Evolutionary conservation across 2,329 filamentous ascomycete genomes (phyloP).

Genomic region (Ophiostoma piceae): DNA sequence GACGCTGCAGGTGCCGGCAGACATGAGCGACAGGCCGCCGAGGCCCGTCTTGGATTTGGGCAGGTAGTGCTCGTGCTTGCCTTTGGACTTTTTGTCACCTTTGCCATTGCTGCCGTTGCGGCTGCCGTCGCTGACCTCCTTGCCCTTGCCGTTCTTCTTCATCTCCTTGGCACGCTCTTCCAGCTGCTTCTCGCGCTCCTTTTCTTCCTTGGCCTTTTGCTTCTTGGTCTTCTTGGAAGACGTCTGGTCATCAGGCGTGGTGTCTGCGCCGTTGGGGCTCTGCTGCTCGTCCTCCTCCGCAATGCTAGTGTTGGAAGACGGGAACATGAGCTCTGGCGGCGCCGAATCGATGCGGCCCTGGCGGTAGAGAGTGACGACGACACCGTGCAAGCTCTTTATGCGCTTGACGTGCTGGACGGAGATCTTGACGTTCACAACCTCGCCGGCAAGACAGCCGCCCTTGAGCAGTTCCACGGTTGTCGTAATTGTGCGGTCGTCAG

Average conservation of each 20-base stretch:
- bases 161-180: conserved; percentile 18
- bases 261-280: not conserved
- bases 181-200: conserved; percentile 19
- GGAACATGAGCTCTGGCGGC: conserved; percentile 48
- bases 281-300: conserved; percentile 17
- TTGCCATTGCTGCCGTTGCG: conserved; percentile 14
- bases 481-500: conserved; percentile 74
- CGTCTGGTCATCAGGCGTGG: not conserved
- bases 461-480: conserved; percentile 77
- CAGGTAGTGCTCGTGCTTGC: conserved; percentile 66
- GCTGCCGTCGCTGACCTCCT: conserved; percentile 7
- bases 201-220: conserved; percentile 16
- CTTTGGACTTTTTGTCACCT: not conserved
- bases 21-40: conserved; percentile 78
- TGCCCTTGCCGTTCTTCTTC: conserved; percentile 1
- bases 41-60: conserved; percentile 82
- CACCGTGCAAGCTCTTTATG: conserved; percentile 84
- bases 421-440: conserved; percentile 73
- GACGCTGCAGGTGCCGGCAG: conserved; percentile 80
- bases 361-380: conserved; percentile 87
- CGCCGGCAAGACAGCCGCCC: conserved; percentile 80
- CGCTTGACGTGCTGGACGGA: conserved; percentile 82
- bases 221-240: conserved; percentile 30
- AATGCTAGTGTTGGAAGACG: conserved; percentile 18
- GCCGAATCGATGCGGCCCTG: conserved; percentile 83